phyloP scores from a whole-genome alignment of 2,329 filamentous ascomycete species.

The Xylaria sp. region DNA sequence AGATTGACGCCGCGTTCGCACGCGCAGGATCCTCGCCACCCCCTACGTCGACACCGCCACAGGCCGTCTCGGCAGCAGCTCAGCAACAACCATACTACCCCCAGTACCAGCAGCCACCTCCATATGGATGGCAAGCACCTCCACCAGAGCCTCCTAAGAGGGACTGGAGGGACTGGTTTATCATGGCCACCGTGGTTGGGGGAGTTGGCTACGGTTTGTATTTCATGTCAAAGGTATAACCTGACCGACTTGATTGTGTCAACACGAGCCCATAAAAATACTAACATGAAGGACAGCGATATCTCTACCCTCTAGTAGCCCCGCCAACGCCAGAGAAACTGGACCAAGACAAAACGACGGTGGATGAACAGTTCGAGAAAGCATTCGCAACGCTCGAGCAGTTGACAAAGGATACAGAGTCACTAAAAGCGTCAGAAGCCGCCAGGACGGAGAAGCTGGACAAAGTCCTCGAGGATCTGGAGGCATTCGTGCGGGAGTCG shows the following conservation, averaged over 20 bases:
- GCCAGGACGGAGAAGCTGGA: constrained; percentile 86
- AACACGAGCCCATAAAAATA: neutral
- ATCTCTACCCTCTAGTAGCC: constrained; percentile 88
- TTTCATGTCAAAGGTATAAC: constrained; percentile 79
- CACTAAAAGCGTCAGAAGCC: constrained; percentile 87
- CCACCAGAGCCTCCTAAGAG: constrained; percentile 74
- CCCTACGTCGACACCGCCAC: constrained; percentile 58
- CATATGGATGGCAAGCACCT: constrained; percentile 67
- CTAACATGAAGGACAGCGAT: constrained; percentile 75
- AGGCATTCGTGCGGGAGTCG: constrained; percentile 82
- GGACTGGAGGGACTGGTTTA: constrained; percentile 99
- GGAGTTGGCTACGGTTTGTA: constrained; percentile 92
- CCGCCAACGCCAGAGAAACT: constrained; percentile 94
- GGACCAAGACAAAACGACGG: constrained; percentile 90
- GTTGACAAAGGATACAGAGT: constrained; percentile 87
- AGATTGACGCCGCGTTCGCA: constrained; percentile 86
- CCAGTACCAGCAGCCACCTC: constrained; percentile 60
- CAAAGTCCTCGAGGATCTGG: constrained; percentile 82
- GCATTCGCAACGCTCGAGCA: constrained; percentile 94
- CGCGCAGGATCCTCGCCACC: constrained; percentile 70
- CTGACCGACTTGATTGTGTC: neutral
- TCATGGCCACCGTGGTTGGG: constrained; percentile 96
- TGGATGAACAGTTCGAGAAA: constrained; percentile 93
- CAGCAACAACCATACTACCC: constrained; percentile 58
- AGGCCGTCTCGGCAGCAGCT: constrained; percentile 57